A percentile compares a stretch with the other conserved stretches of the same genome.
Evolutionary conservation across 225 moss, liverwort and hornwort species (phyloP).

Genomic region (Pleurozium schreberi): DNA sequence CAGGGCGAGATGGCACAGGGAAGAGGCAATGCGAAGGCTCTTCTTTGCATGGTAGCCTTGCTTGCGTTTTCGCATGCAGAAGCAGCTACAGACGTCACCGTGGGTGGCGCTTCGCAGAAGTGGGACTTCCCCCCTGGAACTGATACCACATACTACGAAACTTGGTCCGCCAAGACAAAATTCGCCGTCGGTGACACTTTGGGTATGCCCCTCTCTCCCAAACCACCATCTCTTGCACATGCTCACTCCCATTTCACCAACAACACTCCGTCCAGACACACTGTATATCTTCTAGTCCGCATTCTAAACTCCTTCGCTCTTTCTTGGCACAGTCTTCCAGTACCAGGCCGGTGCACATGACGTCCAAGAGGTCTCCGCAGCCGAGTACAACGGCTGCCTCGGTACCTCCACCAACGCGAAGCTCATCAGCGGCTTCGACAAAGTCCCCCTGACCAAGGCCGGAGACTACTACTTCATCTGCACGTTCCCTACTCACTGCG

Average conservation of each 20-base stretch:
- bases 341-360: not conserved
- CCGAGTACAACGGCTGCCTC: not conserved
- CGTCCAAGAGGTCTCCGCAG: not conserved
- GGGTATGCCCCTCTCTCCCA: not conserved
- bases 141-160: not conserved
- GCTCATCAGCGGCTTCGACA: not conserved
- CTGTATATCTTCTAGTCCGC: not conserved
- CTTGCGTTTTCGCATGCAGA: not conserved
- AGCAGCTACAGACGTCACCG: not conserved
- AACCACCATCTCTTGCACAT: not conserved
- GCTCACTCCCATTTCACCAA: not conserved
- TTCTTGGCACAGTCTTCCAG: not conserved
- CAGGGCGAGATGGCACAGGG: constrained; percentile 7
- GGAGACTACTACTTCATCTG: constrained; percentile 26
- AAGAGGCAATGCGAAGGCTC: constrained; percentile 11
- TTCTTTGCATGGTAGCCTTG: not conserved
- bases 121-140: not conserved
- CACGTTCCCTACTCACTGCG: not conserved
- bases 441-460: not conserved
- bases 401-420: fast-evolving
- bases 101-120: not conserved
- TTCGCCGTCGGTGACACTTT: not conserved
- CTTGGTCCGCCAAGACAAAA: not conserved
- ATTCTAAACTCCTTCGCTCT: not conserved
- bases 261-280: too few species aligned